Conservation (phyloP, 805 yeast genomes). For the Isabelozyma rhagii region DNA sequence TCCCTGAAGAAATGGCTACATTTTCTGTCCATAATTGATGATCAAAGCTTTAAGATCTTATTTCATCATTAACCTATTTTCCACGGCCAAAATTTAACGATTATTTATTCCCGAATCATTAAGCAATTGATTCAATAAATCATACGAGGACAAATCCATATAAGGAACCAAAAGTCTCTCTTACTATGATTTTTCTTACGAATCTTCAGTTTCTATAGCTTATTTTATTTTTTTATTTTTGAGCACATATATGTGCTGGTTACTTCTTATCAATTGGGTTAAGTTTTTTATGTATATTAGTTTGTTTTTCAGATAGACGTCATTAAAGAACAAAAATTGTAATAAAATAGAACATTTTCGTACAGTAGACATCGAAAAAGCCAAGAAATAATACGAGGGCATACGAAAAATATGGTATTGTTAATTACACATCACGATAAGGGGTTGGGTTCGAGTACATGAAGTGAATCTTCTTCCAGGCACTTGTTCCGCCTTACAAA, state of each 20-base stretch:
- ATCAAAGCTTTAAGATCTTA: not conserved
- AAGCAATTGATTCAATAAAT: not conserved
- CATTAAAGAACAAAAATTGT: not conserved
- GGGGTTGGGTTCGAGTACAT: no score
- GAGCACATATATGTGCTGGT: not conserved
- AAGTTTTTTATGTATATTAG: not conserved
- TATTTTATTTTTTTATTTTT: no score
- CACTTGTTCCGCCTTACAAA: no score
- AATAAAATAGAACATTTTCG: not conserved
- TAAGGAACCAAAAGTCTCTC: not conserved
- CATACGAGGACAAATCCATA: not conserved
- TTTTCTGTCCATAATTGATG: not conserved
- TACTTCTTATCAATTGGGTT: not conserved
- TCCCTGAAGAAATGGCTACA: not conserved
- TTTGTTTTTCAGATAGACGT: not conserved
- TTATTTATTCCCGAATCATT: not conserved
- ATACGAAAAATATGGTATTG: not conserved
- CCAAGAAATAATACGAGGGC: not conserved
- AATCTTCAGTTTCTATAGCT: not conserved
- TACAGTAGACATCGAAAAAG: not conserved
- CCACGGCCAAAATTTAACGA: not conserved
- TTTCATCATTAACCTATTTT: not conserved
- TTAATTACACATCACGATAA: no score
- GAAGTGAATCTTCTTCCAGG: no score
- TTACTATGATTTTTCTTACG: not conserved